Conservation (phyloP, 805 yeast genomes). For the Lipomyces yamadae region DNA sequence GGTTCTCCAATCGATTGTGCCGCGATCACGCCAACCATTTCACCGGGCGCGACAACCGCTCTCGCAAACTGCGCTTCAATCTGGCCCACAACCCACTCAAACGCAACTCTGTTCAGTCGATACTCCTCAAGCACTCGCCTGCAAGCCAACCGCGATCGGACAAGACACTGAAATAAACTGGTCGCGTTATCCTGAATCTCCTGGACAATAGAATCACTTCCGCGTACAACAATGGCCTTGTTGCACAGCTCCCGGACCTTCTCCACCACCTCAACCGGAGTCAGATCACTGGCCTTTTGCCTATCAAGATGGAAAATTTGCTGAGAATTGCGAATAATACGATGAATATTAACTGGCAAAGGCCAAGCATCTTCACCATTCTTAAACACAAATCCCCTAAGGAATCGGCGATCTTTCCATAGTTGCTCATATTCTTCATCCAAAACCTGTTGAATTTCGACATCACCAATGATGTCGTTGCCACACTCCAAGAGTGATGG, state of each 20-base stretch:
- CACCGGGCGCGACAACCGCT: conserved; percentile 94
- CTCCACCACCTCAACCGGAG: conserved; percentile 75
- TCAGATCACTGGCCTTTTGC: conserved; percentile 85
- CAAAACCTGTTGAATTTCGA: conserved; percentile 74
- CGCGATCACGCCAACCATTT: conserved; percentile 97
- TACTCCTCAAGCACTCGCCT: conserved; percentile 92
- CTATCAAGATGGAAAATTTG: conserved; percentile 95
- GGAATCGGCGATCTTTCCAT: conserved; percentile 71
- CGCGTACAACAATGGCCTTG: conserved; percentile 78
- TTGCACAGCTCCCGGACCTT: conserved; percentile 72
- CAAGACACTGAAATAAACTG: conserved; percentile 82
- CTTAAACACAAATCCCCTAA: conserved; percentile 80
- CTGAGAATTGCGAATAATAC: conserved; percentile 95
- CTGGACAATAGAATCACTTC: conserved; percentile 67
- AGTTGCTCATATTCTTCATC: conserved; percentile 87
- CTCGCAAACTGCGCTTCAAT: conserved; percentile 91
- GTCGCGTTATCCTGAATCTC: conserved; percentile 96
- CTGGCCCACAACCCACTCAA: conserved; percentile 95
- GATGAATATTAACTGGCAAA: conserved; percentile 93
- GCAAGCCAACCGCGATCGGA: conserved; percentile 88
- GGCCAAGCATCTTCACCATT: conserved; percentile 98
- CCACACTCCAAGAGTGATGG: conserved; percentile 86
- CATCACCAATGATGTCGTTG: conserved; percentile 86
- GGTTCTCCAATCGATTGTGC: conserved; percentile 99
- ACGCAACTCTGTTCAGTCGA: conserved; percentile 79